Conservation (phyloP, 192 early-diverging fungal species). For the Entomortierella chlamydospora region DNA sequence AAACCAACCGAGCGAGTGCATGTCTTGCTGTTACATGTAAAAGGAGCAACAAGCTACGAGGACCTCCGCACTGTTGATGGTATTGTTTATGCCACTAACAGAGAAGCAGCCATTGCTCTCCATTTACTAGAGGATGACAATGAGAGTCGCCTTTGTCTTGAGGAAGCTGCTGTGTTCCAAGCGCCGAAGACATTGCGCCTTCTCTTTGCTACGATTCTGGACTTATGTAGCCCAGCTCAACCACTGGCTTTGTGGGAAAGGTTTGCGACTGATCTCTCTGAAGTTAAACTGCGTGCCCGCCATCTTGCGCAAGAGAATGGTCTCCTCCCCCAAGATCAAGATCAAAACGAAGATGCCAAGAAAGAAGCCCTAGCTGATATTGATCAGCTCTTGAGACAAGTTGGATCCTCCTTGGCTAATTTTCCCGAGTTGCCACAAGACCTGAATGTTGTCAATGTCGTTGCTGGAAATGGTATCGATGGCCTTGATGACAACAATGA, state of each 20-base stretch:
- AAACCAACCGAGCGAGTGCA: not conserved
- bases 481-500: not conserved
- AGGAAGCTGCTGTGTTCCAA: constrained; percentile 5
- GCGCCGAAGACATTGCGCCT: not conserved
- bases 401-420: not conserved
- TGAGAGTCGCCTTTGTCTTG: constrained; percentile 17
- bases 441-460: not conserved
- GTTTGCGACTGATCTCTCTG: constrained; percentile 7
- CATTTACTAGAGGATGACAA: constrained; percentile 29
- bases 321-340: not conserved
- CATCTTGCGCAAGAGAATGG: not conserved
- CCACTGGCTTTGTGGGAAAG: not conserved
- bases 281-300: constrained; percentile 8
- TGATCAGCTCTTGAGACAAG: not conserved
- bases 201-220: constrained; percentile 27
- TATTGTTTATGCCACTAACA: constrained; percentile 9
- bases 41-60: constrained; percentile 18
- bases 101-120: constrained; percentile 9
- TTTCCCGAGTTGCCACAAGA: not conserved
- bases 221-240: constrained; percentile 5
- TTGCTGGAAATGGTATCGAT: not conserved
- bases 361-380: not conserved
- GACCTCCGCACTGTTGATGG: constrained; percentile 22
- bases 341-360: not conserved
- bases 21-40: constrained; percentile 5